Percentiles rank a stretch among this genome's conserved stretches.
These are phyloP conservation scores for Eragrostis curvula DNA, from an alignment of 176 grass and related monocot species.

Conservation along the genomic window DNA sequence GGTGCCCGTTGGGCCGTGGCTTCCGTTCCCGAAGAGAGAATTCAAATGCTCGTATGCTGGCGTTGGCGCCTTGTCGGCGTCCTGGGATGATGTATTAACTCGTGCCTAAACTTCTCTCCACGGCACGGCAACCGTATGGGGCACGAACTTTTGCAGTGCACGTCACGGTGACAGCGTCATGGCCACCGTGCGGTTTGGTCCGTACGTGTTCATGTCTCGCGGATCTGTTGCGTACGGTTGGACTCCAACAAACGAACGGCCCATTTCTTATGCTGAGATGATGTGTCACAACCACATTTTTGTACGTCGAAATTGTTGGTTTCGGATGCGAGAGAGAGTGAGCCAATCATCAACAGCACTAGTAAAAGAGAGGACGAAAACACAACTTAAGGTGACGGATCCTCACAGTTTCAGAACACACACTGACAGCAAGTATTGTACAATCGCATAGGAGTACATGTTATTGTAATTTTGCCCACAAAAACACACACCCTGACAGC, in stretches of 20 bases:
- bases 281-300: too few relatives aligned
- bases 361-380: too few relatives aligned
- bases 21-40: neutral
- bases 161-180: conserved; percentile 7
- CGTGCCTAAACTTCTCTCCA: neutral
- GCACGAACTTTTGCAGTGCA: neutral
- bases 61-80: too few relatives aligned
- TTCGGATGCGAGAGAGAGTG: too few relatives aligned
- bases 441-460: too few relatives aligned
- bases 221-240: neutral
- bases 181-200: neutral
- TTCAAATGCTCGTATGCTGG: neutral
- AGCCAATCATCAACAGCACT: neutral
- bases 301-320: neutral
- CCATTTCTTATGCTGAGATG: neutral
- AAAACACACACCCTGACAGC: neutral
- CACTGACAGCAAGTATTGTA: too few relatives aligned
- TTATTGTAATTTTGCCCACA: neutral
- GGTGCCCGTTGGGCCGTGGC: neutral
- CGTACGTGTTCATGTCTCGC: too few relatives aligned
- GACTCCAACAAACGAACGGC: too few relatives aligned
- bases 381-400: neutral
- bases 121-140: neutral
- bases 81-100: neutral
- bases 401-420: too few relatives aligned